Evolutionary conservation across 1,139 yeast species (phyloP).

Genomic region (Pneumocystis jirovecii): DNA sequence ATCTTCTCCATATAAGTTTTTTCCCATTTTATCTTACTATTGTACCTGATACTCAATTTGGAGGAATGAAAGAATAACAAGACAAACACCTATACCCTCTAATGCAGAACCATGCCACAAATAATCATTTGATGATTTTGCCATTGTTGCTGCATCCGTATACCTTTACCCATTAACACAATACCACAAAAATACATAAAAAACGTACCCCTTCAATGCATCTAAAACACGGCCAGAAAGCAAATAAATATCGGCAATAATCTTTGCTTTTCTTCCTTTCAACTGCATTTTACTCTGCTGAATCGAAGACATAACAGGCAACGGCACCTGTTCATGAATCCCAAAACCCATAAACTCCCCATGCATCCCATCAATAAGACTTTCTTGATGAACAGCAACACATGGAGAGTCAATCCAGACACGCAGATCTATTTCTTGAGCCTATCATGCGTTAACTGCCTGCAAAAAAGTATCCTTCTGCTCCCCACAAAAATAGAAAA

Average conservation of each 20-base stretch:
- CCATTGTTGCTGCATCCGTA: slow-evolving; percentile 48
- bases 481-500: not conserved
- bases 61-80: slow-evolving; percentile 45
- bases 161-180: not conserved
- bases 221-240: slow-evolving; percentile 64
- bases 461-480: not conserved
- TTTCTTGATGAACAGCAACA: not conserved
- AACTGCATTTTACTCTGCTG: slow-evolving; percentile 42
- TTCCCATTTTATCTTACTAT: slow-evolving; percentile 3
- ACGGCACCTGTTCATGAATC: slow-evolving; percentile 10
- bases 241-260: slow-evolving; percentile 59
- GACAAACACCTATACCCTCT: slow-evolving; percentile 61
- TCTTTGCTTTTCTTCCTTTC: slow-evolving; percentile 60
- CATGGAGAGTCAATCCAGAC: slow-evolving; percentile 8
- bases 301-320: slow-evolving; percentile 25
- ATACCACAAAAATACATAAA: not conserved
- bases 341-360: not conserved
- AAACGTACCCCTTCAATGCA: slow-evolving; percentile 46
- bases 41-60: slow-evolving; percentile 46
- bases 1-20: slow-evolving; percentile 20
- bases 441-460: not conserved
- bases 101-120: slow-evolving; percentile 81
- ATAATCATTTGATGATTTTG: slow-evolving; percentile 54
- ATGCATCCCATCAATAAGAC: not conserved
- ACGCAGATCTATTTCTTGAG: slow-evolving; percentile 1